Base-by-base conservation (phyloP, 2,329 filamentous ascomycete species). In the Scedosporium minutisporum region DNA sequence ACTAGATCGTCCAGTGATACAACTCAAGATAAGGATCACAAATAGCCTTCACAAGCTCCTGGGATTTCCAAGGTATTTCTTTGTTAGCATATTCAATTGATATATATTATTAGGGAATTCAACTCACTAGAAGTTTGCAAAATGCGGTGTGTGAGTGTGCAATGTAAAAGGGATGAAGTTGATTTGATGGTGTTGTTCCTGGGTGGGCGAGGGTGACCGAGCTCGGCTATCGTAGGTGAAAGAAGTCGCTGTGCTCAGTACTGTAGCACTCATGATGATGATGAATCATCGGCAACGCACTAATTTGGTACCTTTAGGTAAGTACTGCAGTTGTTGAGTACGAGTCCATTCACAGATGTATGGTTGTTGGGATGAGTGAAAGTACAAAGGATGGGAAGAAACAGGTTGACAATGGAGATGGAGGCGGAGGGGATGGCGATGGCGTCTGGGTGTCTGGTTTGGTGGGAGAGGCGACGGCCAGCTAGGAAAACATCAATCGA, bases 191-290 rank as follows among this genome's bases (percentile, higher is more conserved):
- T 48, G 44, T 48, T 21, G 16, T 18, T 18, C 6, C 51, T 27
- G 7, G 16, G 18, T 3, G 18, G 18, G 21, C 21, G 23, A 38
- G 16, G 21, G 33, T 42, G n/a, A 12, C 14, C 27, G 42, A 18
- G 44, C 23, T 61, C 59, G 59, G 59, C 59, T 61, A 61, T 41
- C 53, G 46, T 38, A 61, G 59, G 59, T 33, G 25, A 61, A 60
- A 27, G 29, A 25, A 10, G 48, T 9, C 25, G 23, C 14, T 33
- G 7, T 57, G 7, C 6, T 14, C 16, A 23, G 33, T 48, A 48
- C 44, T 48, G 44, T 21, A 48, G n/a, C 44, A 48, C 14, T 21
- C 44, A 21, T n/a, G 44, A 48, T 48, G 18, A n/a, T 48, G 29
- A 33, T 48, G 14, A 48, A 21, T n/a, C 44, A 21, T n/a, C 18